Evolutionary conservation across 2,329 filamentous ascomycete species (phyloP).

Genomic region (Nannizzia gypsea): DNA sequence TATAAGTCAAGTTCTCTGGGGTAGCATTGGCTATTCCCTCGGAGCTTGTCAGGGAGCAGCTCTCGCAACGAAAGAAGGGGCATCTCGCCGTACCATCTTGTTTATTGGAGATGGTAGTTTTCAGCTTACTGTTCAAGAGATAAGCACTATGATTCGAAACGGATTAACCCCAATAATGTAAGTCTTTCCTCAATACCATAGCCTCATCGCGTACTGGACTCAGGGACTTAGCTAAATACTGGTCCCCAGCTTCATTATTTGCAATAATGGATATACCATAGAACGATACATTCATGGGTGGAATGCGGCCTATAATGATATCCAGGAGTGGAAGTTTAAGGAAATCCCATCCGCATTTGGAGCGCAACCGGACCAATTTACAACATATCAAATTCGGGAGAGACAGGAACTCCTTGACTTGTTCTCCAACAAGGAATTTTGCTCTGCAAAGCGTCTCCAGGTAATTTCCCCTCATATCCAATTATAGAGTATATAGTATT

Average conservation of each 20-base stretch:
- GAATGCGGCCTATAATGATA: slow-evolving; percentile 66
- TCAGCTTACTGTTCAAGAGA: slow-evolving; percentile 70
- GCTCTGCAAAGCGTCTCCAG: slow-evolving; percentile 36
- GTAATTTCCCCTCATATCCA: slow-evolving; percentile 13
- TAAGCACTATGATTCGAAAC: slow-evolving; percentile 68
- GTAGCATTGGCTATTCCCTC: slow-evolving; percentile 51
- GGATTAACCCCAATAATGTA: slow-evolving; percentile 60
- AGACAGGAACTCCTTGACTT: slow-evolving; percentile 54
- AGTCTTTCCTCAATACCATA: slow-evolving; percentile 22
- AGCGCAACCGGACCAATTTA: slow-evolving; percentile 42
- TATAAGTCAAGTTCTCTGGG: slow-evolving; percentile 45
- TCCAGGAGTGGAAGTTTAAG: slow-evolving; percentile 59
- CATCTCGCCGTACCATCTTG: slow-evolving; percentile 52
- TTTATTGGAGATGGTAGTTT: slow-evolving; percentile 79
- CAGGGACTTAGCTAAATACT: not conserved
- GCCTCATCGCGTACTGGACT: not conserved
- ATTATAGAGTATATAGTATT: not conserved
- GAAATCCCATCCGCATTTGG: slow-evolving; percentile 57
- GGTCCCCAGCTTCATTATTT: slow-evolving; percentile 52
- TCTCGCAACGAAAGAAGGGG: slow-evolving; percentile 36
- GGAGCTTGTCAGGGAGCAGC: slow-evolving; percentile 46
- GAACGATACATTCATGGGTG: slow-evolving; percentile 75
- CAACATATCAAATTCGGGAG: slow-evolving; percentile 54
- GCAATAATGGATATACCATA: slow-evolving; percentile 76
- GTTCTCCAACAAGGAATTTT: slow-evolving; percentile 51